Percentiles rank a stretch among this genome's conserved stretches.
phyloP scores from a whole-genome alignment of 345 rosid species.

The Viola odorata region DNA sequence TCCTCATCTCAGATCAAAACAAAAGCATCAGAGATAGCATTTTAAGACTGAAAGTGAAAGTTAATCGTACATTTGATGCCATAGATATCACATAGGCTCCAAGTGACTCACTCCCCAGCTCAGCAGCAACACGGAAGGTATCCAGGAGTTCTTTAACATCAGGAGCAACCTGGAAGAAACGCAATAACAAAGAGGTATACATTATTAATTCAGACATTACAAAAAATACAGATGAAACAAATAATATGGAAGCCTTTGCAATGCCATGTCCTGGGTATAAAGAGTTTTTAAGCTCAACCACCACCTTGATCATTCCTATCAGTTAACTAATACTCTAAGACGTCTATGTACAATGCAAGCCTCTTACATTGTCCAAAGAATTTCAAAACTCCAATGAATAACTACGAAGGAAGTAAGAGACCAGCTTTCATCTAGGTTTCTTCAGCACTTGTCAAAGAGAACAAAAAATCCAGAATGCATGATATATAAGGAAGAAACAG shows the following conservation, averaged over 20 bases:
- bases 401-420: background rate
- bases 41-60: background rate
- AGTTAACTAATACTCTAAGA: background rate
- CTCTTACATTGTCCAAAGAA: background rate
- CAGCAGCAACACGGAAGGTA: slow-evolving; percentile 90
- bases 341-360: background rate
- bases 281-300: slow-evolving; percentile 6
- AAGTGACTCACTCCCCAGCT: slow-evolving; percentile 85
- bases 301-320: background rate
- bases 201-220: slow-evolving; percentile 1
- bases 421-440: background rate
- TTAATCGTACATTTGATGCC: slow-evolving; percentile 81
- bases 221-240: background rate
- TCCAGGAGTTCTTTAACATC: slow-evolving; percentile 86
- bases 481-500: background rate
- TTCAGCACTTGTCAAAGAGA: background rate
- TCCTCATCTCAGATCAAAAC: background rate
- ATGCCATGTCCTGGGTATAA: background rate
- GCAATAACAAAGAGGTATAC: background rate
- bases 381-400: background rate
- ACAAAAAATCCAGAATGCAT: background rate
- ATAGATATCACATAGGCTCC: slow-evolving; percentile 98
- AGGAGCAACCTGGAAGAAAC: slow-evolving; percentile 52
- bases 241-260: background rate
- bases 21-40: too few relatives aligned